phyloP scores from a whole-genome alignment of 1,139 yeast species.

The Zygoascus sp. region DNA sequence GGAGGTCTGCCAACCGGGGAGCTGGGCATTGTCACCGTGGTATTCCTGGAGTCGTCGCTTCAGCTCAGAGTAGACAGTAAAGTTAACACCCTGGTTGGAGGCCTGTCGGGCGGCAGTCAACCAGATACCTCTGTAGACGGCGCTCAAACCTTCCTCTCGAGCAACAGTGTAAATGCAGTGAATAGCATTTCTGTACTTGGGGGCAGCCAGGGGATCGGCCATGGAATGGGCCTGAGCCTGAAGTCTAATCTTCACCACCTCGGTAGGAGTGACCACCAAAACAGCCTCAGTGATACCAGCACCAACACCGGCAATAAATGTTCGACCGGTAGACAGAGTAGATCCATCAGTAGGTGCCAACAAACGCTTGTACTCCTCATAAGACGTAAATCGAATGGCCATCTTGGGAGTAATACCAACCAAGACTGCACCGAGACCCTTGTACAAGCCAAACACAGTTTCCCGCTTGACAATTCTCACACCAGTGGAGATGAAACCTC shows the following conservation, averaged over 20 bases:
- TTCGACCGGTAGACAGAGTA: constrained; percentile 58
- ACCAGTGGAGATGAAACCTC: constrained; percentile 86
- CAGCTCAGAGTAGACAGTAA: constrained; percentile 87
- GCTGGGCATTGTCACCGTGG: constrained; percentile 56
- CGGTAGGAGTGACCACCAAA: constrained; percentile 92
- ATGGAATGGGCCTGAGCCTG: constrained; percentile 94
- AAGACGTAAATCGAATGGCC: constrained; percentile 95
- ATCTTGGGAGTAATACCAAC: constrained; percentile 97
- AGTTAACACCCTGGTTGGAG: constrained; percentile 96
- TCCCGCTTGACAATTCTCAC: constrained; percentile 71
- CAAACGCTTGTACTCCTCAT: constrained; percentile 76
- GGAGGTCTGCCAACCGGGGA: constrained; percentile 95
- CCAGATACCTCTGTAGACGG: constrained; percentile 90
- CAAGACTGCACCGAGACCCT: constrained; percentile 95
- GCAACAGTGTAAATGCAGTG: constrained; percentile 84
- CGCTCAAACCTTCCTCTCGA: constrained; percentile 85
- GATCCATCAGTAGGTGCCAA: constrained; percentile 60
- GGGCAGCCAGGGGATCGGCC: constrained; percentile 72
- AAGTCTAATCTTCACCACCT: constrained; percentile 90
- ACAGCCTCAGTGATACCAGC: constrained; percentile 98
- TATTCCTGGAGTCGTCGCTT: constrained; percentile 61
- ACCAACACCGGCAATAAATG: constrained; percentile 91
- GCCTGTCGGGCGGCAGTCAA: constrained; percentile 98
- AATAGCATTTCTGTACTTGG: constrained; percentile 88
- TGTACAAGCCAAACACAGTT: constrained; percentile 80